phyloP scores from a whole-genome alignment of 768 basidiomycete genomes.

The Gloeostereum incarnatum region DNA sequence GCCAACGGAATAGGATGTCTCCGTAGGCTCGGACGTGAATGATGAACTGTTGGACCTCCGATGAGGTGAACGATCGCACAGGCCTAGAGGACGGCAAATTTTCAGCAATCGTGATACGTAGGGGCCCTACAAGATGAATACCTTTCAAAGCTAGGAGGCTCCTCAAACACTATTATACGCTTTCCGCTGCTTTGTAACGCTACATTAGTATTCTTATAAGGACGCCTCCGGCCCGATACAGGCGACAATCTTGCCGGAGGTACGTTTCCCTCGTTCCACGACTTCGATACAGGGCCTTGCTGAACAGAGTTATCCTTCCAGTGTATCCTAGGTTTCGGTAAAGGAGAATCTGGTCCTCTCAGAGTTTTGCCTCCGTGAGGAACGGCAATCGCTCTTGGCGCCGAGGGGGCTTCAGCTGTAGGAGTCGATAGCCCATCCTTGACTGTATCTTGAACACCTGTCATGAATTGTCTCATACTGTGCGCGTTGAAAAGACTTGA shows the following conservation, averaged over 20 bases:
- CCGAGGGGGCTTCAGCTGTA: constrained; percentile 13
- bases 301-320: constrained; percentile 16
- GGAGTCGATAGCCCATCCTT: constrained; percentile 34
- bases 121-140: neutral
- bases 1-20: constrained; percentile 69
- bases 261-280: constrained; percentile 40
- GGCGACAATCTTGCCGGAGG: constrained; percentile 21
- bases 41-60: neutral
- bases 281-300: constrained; percentile 32
- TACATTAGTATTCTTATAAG: neutral
- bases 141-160: constrained; percentile 11
- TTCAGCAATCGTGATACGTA: neutral
- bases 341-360: constrained; percentile 18
- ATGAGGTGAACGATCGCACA: neutral
- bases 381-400: constrained; percentile 13
- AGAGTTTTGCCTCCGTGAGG: constrained; percentile 10
- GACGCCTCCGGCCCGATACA: constrained; percentile 29
- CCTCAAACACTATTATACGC: constrained; percentile 23
- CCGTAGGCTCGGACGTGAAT: constrained; percentile 63
- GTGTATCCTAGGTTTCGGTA: constrained; percentile 13
- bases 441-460: constrained; percentile 44
- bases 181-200: too few species aligned
- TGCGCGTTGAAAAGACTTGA: constrained; percentile 67
- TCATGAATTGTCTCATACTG: constrained; percentile 61
- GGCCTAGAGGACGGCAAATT: neutral